A percentile compares a stretch with the other conserved stretches of the same genome.
These are phyloP conservation scores for Fagus crenata DNA, from an alignment of 306 rosid genomes.

Conservation along the genomic window DNA sequence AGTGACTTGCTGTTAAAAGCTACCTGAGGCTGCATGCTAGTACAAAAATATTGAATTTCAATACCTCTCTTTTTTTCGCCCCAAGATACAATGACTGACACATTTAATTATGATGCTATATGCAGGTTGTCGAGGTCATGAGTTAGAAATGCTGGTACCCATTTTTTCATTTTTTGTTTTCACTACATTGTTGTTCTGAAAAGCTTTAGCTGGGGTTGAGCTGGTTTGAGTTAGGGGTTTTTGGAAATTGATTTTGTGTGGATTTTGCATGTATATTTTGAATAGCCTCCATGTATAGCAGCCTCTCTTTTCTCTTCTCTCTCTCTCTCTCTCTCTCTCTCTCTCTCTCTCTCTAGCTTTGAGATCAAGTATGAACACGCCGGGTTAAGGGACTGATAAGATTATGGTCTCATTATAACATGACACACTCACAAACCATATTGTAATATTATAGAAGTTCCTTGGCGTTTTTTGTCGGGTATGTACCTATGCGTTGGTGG, in stretches of 20 bases:
- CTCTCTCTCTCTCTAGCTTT: neutral
- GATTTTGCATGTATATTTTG: slow-evolving; percentile 54
- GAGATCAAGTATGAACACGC: neutral
- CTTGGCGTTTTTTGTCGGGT: too few relatives aligned
- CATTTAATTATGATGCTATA: slow-evolving; percentile 25
- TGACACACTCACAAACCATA: neutral
- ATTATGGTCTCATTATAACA: neutral
- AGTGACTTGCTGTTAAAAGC: too few relatives aligned
- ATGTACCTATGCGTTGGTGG: too few relatives aligned
- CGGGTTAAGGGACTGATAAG: neutral
- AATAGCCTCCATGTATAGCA: slow-evolving; percentile 56
- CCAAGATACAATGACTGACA: slow-evolving; percentile 30
- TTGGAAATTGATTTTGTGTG: slow-evolving; percentile 38
- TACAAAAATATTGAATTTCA: too few relatives aligned
- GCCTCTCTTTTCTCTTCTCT: neutral
- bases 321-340: neutral
- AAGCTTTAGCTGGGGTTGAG: slow-evolving; percentile 43
- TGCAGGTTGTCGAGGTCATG: slow-evolving; percentile 74
- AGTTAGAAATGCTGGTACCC: slow-evolving; percentile 43
- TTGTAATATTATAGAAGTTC: too few relatives aligned
- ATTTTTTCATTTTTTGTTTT: slow-evolving; percentile 78
- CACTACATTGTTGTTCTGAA: slow-evolving; percentile 54
- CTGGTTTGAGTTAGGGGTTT: slow-evolving; percentile 39
- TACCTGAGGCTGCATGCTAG: too few relatives aligned
- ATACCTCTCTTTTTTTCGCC: too few relatives aligned